phyloP scores from a whole-genome alignment of 1,139 yeast species.

The Yamadazyma triangularis region DNA sequence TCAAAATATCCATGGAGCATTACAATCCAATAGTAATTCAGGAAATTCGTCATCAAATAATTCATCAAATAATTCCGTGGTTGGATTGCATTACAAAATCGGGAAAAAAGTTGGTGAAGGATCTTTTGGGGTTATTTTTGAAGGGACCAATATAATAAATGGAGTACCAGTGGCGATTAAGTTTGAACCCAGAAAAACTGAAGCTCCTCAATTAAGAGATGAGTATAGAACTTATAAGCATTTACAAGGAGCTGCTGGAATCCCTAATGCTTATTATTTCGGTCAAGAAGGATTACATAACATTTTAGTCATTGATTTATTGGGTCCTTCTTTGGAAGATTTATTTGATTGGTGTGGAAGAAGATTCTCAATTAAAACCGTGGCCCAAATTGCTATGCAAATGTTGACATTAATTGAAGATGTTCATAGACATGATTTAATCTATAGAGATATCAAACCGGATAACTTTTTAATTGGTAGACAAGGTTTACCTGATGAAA shows the following conservation, averaged over 20 bases:
- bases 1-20: slow-evolving; percentile 8
- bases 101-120: slow-evolving; percentile 87
- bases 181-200: slow-evolving; percentile 89
- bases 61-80: too few species aligned
- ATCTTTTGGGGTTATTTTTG: slow-evolving; percentile 78
- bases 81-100: slow-evolving; percentile 74
- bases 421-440: slow-evolving; percentile 85
- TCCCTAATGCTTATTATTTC: slow-evolving; percentile 92
- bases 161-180: slow-evolving; percentile 74
- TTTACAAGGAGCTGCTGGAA: slow-evolving; percentile 74
- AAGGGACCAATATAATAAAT: slow-evolving; percentile 72
- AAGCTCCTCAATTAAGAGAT: slow-evolving; percentile 94
- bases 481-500: slow-evolving; percentile 49
- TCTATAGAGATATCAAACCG: slow-evolving; percentile 93
- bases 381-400: slow-evolving; percentile 85
- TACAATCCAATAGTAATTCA: slow-evolving; percentile 2
- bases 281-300: slow-evolving; percentile 98
- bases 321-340: slow-evolving; percentile 95
- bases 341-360: slow-evolving; percentile 98
- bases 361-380: slow-evolving; percentile 80
- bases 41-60: slow-evolving; percentile 16
- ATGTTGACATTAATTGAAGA: slow-evolving; percentile 85
- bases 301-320: slow-evolving; percentile 83
- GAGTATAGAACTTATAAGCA: slow-evolving; percentile 92
- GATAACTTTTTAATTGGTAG: slow-evolving; percentile 88